A percentile compares a stretch with the other conserved stretches of the same genome.
Evolutionary conservation across 352 stramenopile genomes (phyloP).

Genomic region (Phytophthora cactorum): DNA sequence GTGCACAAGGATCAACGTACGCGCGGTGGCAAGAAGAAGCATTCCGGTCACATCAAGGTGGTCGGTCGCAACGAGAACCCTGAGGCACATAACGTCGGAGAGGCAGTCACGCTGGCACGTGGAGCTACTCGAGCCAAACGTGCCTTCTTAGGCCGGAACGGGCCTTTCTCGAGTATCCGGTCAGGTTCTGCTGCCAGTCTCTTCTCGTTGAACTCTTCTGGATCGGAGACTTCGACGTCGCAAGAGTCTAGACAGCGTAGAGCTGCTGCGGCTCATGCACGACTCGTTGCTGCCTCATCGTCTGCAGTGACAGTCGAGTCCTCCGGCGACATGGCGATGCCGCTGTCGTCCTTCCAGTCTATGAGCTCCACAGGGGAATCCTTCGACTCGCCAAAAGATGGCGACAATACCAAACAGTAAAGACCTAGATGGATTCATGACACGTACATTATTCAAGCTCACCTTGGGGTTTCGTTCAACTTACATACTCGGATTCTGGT

Average conservation of each 20-base stretch:
- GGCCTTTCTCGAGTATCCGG: conserved; percentile 37
- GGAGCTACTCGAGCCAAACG: conserved; percentile 61
- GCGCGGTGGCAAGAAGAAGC: conserved; percentile 44
- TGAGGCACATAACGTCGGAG: conserved; percentile 54
- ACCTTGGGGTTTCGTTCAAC: conserved; percentile 3
- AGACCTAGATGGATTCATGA: conserved; percentile 23
- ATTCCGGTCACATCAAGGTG: conserved; percentile 51
- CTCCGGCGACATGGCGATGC: conserved; percentile 31
- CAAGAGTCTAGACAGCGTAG: conserved; percentile 20
- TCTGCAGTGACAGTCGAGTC: conserved; percentile 33
- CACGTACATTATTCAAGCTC: conserved; percentile 29
- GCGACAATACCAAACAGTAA: conserved; percentile 29
- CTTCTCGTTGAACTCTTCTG: conserved; percentile 39
- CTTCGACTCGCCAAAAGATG: conserved; percentile 33
- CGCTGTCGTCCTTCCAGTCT: conserved; percentile 33
- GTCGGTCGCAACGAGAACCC: conserved; percentile 76
- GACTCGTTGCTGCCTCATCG: conserved; percentile 33
- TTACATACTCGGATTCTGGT: neutral
- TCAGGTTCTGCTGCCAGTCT: conserved; percentile 38
- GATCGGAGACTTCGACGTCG: conserved; percentile 24
- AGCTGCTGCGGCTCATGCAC: conserved; percentile 31
- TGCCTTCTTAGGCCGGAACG: conserved; percentile 53
- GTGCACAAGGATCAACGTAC: conserved; percentile 65
- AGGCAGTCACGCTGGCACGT: conserved; percentile 55
- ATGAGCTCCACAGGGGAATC: conserved; percentile 30